A percentile compares a stretch with the other conserved stretches of the same genome.
Conservation (phyloP, 768 basidiomycete species). For the Boletus edulis region DNA sequence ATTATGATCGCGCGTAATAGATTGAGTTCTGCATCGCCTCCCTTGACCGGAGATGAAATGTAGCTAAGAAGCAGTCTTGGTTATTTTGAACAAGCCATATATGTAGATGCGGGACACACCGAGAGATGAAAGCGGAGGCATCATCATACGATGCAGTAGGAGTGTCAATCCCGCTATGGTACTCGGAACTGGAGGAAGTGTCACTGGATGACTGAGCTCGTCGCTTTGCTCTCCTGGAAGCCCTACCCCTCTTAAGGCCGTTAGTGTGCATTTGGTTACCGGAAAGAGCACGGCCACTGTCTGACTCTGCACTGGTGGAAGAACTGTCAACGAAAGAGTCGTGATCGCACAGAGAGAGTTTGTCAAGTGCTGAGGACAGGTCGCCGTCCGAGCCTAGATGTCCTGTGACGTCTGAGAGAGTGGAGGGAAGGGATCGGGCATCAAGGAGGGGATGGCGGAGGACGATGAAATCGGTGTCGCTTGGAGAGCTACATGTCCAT, state of each 20-base stretch:
- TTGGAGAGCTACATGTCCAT: constrained; percentile 11
- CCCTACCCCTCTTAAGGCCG: not conserved
- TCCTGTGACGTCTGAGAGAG: constrained; percentile 3
- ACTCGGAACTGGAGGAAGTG: constrained; percentile 7
- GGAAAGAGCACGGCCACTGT: not conserved
- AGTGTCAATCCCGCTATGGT: constrained; percentile 9
- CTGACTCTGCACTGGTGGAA: constrained; percentile 9
- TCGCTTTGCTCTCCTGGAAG: not conserved
- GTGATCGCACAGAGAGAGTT: constrained; percentile 17
- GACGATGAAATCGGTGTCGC: constrained; percentile 26
- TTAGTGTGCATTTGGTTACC: not conserved
- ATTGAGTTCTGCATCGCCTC: constrained; percentile 39
- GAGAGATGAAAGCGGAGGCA: constrained; percentile 27
- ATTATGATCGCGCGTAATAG: constrained; percentile 73
- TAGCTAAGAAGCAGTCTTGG: constrained; percentile 13
- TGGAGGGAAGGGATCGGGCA: constrained; percentile 12
- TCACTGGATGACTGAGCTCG: not conserved
- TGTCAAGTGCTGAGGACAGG: constrained; percentile 13
- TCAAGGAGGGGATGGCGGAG: constrained; percentile 19
- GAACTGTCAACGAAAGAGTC: constrained; percentile 1
- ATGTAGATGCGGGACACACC: constrained; percentile 10
- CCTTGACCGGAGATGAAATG: constrained; percentile 19
- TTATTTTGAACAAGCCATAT: not conserved
- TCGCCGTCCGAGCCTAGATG: constrained; percentile 9
- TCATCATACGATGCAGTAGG: constrained; percentile 22